Evolutionary conservation across 1,139 yeast species (phyloP), one percentile per base, ranked within the genome.

Genomic region (Meyerozyma smithsonii): DNA sequence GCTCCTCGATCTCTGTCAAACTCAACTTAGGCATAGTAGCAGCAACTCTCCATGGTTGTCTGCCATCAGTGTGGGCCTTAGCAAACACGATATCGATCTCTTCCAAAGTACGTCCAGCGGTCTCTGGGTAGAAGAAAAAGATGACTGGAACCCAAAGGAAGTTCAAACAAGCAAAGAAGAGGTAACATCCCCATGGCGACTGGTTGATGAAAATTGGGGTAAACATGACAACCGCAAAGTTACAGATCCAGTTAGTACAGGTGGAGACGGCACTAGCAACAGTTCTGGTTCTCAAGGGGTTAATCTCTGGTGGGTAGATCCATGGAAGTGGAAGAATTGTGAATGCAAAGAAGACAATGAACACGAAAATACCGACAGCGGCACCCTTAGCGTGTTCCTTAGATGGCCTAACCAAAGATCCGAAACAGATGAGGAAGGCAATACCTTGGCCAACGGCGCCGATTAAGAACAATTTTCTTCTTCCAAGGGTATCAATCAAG

Each of bases 291-390:
- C 74, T 69, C 56, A 77, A 68, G n/a, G 84, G 82, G 52, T 77
- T 72, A 43, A 79, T 74, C 59, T 79, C 85, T 36, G 83, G 79
- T 39, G 81, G 81, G 59, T 77, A 77, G 39, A 79, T 64, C 73
- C 80, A 74, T 48, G 80, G 77, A 59, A 77, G 53, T 35, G 79
- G 81, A 46, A 77, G 67, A 60, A 76, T 73, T 36, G 80, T 77
- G 55, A 74, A 67, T 3, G 80, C 81, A 48, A 77, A 76, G 64
- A 75, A 74, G 35, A 66, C 55, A 52, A 74, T 75, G 54, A 74
- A 77, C 38, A 74, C 63, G 64, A 70, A 77, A 46, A 77, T 59
- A 56, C 78, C 77, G 20, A 75, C 77, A 11, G 74, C 74, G n/a
- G 76, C 76, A 59, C 74, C 75, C 52, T 66, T 67, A 35, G 72